Evolutionary conservation across 768 basidiomycete genomes (phyloP).

Genomic region (Favolaschia claudopus): DNA sequence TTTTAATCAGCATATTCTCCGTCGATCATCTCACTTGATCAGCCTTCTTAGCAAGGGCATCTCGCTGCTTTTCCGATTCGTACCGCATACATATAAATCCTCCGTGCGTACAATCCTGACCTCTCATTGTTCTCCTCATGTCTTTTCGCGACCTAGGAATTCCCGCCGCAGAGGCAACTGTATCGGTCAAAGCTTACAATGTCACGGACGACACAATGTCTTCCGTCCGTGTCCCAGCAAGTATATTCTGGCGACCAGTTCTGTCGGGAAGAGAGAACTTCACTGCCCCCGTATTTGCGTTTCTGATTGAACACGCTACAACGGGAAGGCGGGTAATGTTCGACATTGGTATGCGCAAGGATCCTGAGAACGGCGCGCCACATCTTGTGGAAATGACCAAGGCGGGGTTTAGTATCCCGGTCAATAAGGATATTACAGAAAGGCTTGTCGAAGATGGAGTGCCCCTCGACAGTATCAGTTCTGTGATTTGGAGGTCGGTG

Average conservation of each 20-base stretch:
- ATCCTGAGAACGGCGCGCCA: conserved; percentile 22
- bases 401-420: neutral
- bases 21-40: too few relatives aligned
- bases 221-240: conserved; percentile 18
- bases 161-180: conserved; percentile 15
- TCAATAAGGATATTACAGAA: conserved; percentile 21
- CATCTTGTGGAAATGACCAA: conserved; percentile 3
- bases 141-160: conserved; percentile 13
- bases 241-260: conserved; percentile 19
- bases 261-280: conserved; percentile 22
- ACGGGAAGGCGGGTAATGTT: conserved; percentile 25
- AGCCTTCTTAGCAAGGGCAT: too few relatives aligned
- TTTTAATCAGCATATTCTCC: too few relatives aligned
- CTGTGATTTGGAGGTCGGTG: conserved; percentile 31
- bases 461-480: conserved; percentile 17
- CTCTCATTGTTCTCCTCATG: neutral
- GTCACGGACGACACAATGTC: neutral
- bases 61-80: too few relatives aligned
- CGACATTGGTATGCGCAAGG: conserved; percentile 28
- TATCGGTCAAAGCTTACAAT: conserved; percentile 26
- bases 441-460: conserved; percentile 23
- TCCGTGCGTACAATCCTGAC: too few relatives aligned
- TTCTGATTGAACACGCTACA: conserved; percentile 27
- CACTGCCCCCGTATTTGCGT: conserved; percentile 21
- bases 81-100: too few relatives aligned